These are phyloP conservation scores for Polygonum maritimum DNA, from an alignment of 148 eudicot species.

Conservation along the genomic window DNA sequence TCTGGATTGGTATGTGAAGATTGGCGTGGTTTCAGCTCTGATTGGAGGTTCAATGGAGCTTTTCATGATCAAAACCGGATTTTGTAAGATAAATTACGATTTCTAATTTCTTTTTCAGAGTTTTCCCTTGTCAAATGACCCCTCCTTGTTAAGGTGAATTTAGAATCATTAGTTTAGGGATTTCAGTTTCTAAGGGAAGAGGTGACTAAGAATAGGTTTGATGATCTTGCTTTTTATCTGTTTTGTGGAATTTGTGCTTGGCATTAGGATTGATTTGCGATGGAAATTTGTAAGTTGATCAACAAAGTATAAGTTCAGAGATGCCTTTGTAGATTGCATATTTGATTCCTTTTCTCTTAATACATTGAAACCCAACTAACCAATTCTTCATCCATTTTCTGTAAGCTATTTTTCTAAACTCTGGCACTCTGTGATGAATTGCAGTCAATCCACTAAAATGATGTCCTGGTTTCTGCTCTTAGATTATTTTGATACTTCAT, in stretches of 20 bases:
- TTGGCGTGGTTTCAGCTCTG: conserved; percentile 46
- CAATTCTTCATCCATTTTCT: neutral
- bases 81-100: conserved; percentile 59
- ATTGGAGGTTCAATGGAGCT: conserved; percentile 89
- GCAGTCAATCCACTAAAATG: neutral
- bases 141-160: neutral
- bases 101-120: neutral
- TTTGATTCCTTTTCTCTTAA: neutral
- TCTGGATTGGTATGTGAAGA: conserved; percentile 79
- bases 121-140: neutral
- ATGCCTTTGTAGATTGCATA: neutral
- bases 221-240: neutral
- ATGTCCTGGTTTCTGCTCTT: neutral
- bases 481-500: neutral
- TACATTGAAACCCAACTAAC: too few relatives aligned
- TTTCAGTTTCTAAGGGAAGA: neutral
- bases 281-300: neutral
- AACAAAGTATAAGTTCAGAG: neutral
- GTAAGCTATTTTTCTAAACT: too few relatives aligned
- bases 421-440: too few relatives aligned
- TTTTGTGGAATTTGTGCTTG: neutral
- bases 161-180: neutral
- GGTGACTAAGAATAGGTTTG: neutral
- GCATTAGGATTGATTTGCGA: neutral
- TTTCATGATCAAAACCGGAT: conserved; percentile 91